Evolutionary conservation across 164 flowering plant species (phyloP).

Genomic region (Macadamia integrifolia): DNA sequence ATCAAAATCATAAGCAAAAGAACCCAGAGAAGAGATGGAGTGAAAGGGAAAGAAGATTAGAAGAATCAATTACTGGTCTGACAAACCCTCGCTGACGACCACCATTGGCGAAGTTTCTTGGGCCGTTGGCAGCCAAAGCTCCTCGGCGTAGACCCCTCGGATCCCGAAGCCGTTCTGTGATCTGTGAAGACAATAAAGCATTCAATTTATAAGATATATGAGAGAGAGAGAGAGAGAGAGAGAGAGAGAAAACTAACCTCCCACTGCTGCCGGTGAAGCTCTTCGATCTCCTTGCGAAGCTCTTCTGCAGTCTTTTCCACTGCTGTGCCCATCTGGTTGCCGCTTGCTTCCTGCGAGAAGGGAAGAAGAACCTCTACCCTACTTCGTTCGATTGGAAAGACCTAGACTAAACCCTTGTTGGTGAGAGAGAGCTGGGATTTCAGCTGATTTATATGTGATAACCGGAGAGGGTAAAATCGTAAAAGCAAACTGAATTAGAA

Average conservation of each 20-base stretch:
- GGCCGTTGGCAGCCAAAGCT: constrained; percentile 39
- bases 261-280: constrained; percentile 83
- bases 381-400: neutral
- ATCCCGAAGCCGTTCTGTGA: constrained; percentile 83
- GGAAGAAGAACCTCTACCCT: neutral
- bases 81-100: constrained; percentile 54
- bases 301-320: constrained; percentile 81
- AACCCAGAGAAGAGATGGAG: neutral
- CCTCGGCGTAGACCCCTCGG: constrained; percentile 90
- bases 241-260: constrained; percentile 41
- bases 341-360: neutral
- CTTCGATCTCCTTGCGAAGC: constrained; percentile 89
- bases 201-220: neutral
- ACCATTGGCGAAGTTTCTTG: constrained; percentile 44
- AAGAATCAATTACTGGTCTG: constrained; percentile 43
- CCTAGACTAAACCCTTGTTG: neutral
- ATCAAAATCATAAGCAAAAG: neutral
- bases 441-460: no score
- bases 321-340: constrained; percentile 31
- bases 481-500: no score
- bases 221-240: constrained; percentile 7
- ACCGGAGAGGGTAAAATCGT: no score
- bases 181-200: constrained; percentile 30
- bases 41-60: neutral
- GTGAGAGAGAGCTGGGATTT: no score